Evolutionary conservation across 2,329 filamentous ascomycete species (phyloP), one percentile per base, ranked within the genome.

Genomic region (Talaromyces sp.): DNA sequence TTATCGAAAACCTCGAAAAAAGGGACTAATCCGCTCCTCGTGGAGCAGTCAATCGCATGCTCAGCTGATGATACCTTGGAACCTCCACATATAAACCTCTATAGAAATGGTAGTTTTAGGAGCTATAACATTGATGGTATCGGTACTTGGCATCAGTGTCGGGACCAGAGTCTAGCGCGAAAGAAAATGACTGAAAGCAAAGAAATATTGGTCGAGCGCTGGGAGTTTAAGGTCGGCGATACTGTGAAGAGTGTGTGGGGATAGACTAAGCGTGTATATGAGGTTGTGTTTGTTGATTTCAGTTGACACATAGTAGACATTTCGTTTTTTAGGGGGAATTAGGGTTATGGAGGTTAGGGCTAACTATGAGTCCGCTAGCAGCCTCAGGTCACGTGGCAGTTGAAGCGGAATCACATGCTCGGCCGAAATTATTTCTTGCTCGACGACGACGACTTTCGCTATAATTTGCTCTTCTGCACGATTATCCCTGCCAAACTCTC

Each of bases 121-220:
- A 24, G n/a, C 19, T 64, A 54, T n/a, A 64, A 35, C 16, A 35
- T 66, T 14, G 43, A 65, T 62, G 65, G 62, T n/a, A 19, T 47
- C 41, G 65, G 65, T 24, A 52, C 58, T 4, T 65, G 59, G 62
- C 65, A 65, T 62, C 39, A 64, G n/a, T 66, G 65, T 45, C 54
- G 62, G 16, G 62, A 64, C 39, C 41, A 47, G 5, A 65, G 63
- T 56, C 35, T 62, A 10, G 8, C 50, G 24, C 60, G 65, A 62
- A 37, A 58, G 31, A 52, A 49, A 14, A 43, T 59, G 24, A 5
- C 43, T 10, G 50, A 62, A 27, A 57, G 62, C 35, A 56, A 65
- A 52, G 16, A 54, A 9, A 54, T 14, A 7, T 16, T 63, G 2
- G 37, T 65, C 14, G 50, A 57, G 43, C 41, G 54, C 14, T 66